phyloP scores from a whole-genome alignment of 495 filamentous ascomycete genomes.

The Penicillium bovifimosum region DNA sequence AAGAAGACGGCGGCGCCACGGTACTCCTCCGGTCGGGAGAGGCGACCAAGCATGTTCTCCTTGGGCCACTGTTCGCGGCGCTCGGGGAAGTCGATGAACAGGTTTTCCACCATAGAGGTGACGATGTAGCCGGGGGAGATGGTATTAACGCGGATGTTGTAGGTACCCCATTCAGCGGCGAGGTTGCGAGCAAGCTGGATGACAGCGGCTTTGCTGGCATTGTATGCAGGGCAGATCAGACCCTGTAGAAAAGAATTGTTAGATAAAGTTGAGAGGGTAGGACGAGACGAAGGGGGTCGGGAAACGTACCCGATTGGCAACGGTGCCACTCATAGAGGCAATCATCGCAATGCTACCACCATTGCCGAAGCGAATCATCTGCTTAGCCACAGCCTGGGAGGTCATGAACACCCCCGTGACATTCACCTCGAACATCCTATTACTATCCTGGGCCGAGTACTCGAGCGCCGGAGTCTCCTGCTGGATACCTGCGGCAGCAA shows the following conservation, averaged over 20 bases:
- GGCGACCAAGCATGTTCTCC: slow-evolving; percentile 81
- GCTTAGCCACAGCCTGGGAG: slow-evolving; percentile 61
- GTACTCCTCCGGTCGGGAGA: slow-evolving; percentile 79
- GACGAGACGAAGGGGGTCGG: slow-evolving; percentile 3
- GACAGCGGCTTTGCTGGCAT: slow-evolving; percentile 84
- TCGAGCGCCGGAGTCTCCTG: slow-evolving; percentile 65
- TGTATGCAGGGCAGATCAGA: slow-evolving; percentile 75
- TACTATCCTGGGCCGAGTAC: slow-evolving; percentile 61
- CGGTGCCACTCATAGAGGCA: slow-evolving; percentile 66
- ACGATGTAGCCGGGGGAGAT: slow-evolving; percentile 94
- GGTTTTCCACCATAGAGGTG: slow-evolving; percentile 79
- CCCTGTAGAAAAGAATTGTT: slow-evolving; percentile 40
- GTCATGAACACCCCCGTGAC: slow-evolving; percentile 75
- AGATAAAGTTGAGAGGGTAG: slow-evolving; percentile 1
- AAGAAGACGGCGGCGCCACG: slow-evolving; percentile 76
- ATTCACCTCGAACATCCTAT: slow-evolving; percentile 68
- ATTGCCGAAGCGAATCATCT: slow-evolving; percentile 69
- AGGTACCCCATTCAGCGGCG: slow-evolving; percentile 79
- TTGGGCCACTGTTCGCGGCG: slow-evolving; percentile 71
- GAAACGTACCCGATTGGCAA: slow-evolving; percentile 57
- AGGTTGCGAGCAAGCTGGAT: slow-evolving; percentile 80
- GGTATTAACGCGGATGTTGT: slow-evolving; percentile 91
- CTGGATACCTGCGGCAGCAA: slow-evolving; percentile 74
- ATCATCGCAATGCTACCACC: slow-evolving; percentile 69
- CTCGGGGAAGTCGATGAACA: slow-evolving; percentile 73